Conservation (phyloP, 306 rosid genomes). For the Alnus rubra region DNA sequence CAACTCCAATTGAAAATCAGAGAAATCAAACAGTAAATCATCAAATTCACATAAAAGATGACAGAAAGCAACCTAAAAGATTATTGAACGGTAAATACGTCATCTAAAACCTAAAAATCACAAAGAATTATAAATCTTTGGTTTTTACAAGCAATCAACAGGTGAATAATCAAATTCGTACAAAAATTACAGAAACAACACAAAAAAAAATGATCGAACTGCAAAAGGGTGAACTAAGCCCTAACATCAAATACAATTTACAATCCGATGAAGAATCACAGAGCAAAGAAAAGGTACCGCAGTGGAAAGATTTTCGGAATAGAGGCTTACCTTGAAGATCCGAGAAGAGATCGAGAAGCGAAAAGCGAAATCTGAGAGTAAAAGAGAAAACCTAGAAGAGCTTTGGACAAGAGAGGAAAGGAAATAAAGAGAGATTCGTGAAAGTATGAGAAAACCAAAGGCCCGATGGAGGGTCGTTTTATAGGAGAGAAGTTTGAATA, state of each 20-base stretch:
- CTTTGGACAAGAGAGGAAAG: not conserved
- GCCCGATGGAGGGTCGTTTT: not conserved
- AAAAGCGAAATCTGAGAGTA: not conserved
- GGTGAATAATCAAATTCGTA: too few relatives aligned
- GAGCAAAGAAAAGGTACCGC: not conserved
- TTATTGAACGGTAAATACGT: not conserved
- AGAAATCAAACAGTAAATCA: not conserved
- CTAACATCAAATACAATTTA: not conserved
- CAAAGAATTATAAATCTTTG: too few relatives aligned
- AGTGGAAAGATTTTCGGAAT: not conserved
- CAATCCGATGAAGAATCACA: not conserved
- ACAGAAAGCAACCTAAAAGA: not conserved
- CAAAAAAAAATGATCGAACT: not conserved
- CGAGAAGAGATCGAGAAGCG: not conserved
- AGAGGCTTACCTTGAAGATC: conserved; percentile 1
- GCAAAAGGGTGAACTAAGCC: not conserved
- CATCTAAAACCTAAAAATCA: not conserved
- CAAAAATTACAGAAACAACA: not conserved
- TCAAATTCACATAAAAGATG: not conserved
- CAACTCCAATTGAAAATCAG: too few relatives aligned
- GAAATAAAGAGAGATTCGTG: not conserved
- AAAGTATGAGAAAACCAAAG: not conserved
- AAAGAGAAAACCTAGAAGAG: not conserved
- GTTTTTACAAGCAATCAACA: not conserved
- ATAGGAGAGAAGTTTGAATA: not conserved